Base-by-base conservation (phyloP, 495 filamentous ascomycete species). In the Melanomma pulvis-pyrius region DNA sequence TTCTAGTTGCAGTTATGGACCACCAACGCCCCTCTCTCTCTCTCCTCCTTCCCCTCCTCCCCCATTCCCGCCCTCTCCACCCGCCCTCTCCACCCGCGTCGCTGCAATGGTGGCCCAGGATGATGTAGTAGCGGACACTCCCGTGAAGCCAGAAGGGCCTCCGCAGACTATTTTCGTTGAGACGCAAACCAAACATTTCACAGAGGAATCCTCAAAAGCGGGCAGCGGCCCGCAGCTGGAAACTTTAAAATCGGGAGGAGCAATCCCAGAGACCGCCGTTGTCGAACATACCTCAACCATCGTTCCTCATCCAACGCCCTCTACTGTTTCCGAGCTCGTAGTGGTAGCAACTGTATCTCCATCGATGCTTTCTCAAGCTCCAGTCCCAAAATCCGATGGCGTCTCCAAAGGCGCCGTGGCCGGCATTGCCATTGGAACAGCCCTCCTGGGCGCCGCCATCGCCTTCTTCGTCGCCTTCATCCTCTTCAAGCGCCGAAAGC, bases 391-490 rank as follows among this genome's bases (percentile, higher is more conserved):
- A 28, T 66, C 63, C 11, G 12, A 62, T 56, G 65, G 66, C 22
- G 66, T 69, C 0, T 58, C 59, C 30, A 64, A 59, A 28, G 67
- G 67, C 19, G 67, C 67, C 17, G 67, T 61, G 4, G 67, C 61
- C 1, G 67, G 67, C 4, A 65, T 69, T 29, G 67, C 67, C 19
- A 69, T 69, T 5, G 61, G 39, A 32, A 69, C 61, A 12, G 67
- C 67, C 6, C 53, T 69, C 41, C 26, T 61, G 29, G 67, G 67
- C 17, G 67, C 67, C 1, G 61, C 61, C 26, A 65, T 69, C 17
- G 67, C 67, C 11, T 65, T 69, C 24, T 12, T 59, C 8, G 36
- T 59, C 22, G 60, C 61, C 24, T 69, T 69, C 36, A 28, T 69
- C 24, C 34, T 69, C 15, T 65, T 69, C 67, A 65, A 61, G 26